Evolutionary conservation across 352 stramenopile genomes (phyloP).

Genomic region (Stramenopiles sp.): DNA sequence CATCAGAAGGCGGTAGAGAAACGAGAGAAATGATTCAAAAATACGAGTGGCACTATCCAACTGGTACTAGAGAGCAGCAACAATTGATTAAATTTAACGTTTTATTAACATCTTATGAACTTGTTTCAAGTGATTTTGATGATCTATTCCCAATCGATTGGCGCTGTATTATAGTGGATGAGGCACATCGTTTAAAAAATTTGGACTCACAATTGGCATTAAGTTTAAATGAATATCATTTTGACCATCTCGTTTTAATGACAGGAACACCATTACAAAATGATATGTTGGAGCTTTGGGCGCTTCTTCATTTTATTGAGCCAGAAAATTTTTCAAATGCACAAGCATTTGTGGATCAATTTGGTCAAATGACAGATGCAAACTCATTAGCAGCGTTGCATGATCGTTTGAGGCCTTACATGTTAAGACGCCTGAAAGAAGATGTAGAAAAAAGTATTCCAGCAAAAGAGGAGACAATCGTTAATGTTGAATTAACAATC

Average conservation of each 20-base stretch:
- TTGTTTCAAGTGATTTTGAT: slow-evolving; percentile 30
- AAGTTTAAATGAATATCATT: slow-evolving; percentile 62
- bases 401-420: slow-evolving; percentile 86
- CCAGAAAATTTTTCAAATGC: slow-evolving; percentile 66
- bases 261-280: slow-evolving; percentile 92
- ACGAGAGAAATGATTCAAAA: slow-evolving; percentile 16
- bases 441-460: slow-evolving; percentile 99
- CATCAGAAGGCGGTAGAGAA: slow-evolving; percentile 23
- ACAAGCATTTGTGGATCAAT: slow-evolving; percentile 83
- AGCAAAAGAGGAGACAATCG: slow-evolving; percentile 95
- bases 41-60: slow-evolving; percentile 22
- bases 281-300: slow-evolving; percentile 86
- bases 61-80: no score
- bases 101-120: slow-evolving; percentile 79
- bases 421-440: slow-evolving; percentile 97
- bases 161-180: slow-evolving; percentile 92
- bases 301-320: slow-evolving; percentile 86
- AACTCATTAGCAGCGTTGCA: slow-evolving; percentile 88
- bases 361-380: slow-evolving; percentile 76
- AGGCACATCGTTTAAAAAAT: slow-evolving; percentile 98
- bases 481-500: slow-evolving; percentile 99
- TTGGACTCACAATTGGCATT: slow-evolving; percentile 75
- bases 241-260: slow-evolving; percentile 73
- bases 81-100: slow-evolving; percentile 82
- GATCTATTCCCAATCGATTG: slow-evolving; percentile 70